Base-by-base conservation (phyloP, 768 basidiomycete species). In the Russula emetica region DNA sequence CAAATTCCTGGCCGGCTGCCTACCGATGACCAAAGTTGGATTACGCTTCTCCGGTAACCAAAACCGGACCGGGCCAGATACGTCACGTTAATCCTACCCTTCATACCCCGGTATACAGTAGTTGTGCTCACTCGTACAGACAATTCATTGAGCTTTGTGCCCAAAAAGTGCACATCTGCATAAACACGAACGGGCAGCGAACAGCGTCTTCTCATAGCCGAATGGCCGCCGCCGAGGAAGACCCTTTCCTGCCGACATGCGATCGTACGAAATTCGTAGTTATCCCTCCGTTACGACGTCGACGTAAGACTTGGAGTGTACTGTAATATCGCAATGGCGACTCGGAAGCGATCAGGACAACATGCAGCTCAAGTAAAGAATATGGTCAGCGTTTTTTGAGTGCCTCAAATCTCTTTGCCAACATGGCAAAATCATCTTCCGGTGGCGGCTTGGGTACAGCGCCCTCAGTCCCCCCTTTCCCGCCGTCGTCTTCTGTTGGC, bases 351-450 rank as follows among this genome's bases (percentile, higher is more conserved):
- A 59, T 28, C 24, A 47, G 24, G 18, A 16, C 50, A 51, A 49
- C 51, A 64, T 51, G 50, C 13, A 44, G 55, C 26, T 22, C 32
- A 10, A 24, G 58, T 28, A 57, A 44, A 16, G 8, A 26, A 7
- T 16, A 57, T 40, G 55, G 53, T 75, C 74, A 92, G 53, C 85
- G 84, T 76, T 91, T 92, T 79, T 95, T 97, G 69, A 97, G 76
- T 32, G 85, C 87, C 65, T 89, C 92, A 70, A 97, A 96, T 62
- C 94, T 84, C 73, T 83, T 85, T 56, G 87, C 77, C 55, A 97
- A 78, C 24, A 83, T 79, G 44, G 88, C 87, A 69, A 93, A 91
- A 62, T 88, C 88, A 69, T 93, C 86, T 71, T 84, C 82, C 55
- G 74, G 71, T 60, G 74, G 72, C 42, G 78, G 68, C 60, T 75